Evolutionary conservation across 192 early-diverging fungal genomes (phyloP).

Genomic region (Geosiphon pyriformis): DNA sequence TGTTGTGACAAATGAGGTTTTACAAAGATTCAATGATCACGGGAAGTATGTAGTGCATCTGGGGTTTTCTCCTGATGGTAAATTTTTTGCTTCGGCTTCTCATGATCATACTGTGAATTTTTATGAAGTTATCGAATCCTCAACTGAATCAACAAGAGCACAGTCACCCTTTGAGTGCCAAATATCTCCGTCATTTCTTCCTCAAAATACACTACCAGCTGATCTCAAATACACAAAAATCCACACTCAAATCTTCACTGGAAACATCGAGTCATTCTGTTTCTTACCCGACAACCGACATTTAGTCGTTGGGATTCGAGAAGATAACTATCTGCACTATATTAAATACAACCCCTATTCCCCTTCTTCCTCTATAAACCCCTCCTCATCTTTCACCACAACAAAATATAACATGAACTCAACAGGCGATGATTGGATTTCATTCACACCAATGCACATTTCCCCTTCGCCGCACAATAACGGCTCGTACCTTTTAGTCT

Average conservation of each 20-base stretch:
- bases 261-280: conserved; percentile 63
- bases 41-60: conserved; percentile 62
- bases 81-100: conserved; percentile 57
- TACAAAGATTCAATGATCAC: conserved; percentile 66
- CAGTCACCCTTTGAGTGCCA: conserved; percentile 26
- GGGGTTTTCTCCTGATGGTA: conserved; percentile 55
- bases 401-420: conserved; percentile 65
- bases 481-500: conserved; percentile 51
- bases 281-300: conserved; percentile 38
- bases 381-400: neutral
- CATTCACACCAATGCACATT: conserved; percentile 72
- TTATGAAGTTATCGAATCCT: conserved; percentile 39
- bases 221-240: conserved; percentile 13
- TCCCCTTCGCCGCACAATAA: conserved; percentile 46
- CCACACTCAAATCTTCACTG: conserved; percentile 40
- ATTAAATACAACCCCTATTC: conserved; percentile 42
- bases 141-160: conserved; percentile 26
- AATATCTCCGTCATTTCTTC: neutral
- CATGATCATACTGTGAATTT: conserved; percentile 64
- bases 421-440: conserved; percentile 78
- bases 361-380: no score
- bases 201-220: no score
- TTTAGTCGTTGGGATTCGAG: conserved; percentile 58
- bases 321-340: conserved; percentile 70
- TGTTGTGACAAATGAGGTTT: conserved; percentile 31